Evolutionary conservation across 2,329 filamentous ascomycete species (phyloP).

Genomic region (Raffaelea ambrosiae): DNA sequence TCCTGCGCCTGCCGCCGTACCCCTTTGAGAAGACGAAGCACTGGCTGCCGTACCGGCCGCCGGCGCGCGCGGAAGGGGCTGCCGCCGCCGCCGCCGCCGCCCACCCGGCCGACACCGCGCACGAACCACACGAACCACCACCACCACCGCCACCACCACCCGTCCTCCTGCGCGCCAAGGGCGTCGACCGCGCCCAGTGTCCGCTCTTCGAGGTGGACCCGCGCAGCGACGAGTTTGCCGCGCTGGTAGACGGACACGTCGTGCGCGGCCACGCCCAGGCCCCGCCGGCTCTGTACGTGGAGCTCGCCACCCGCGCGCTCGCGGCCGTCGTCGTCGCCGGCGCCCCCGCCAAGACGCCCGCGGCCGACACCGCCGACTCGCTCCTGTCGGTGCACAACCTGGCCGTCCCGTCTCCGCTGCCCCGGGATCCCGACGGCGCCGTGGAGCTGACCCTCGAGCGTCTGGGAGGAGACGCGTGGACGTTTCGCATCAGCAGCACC

Average conservation of each 20-base stretch:
- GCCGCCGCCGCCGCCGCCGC: neutral
- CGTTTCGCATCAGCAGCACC: neutral
- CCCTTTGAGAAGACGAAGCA: constrained; percentile 1
- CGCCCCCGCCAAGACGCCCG: too few species aligned
- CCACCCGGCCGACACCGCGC: neutral
- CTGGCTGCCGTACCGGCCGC: neutral
- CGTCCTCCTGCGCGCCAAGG: neutral
- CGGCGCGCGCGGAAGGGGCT: neutral
- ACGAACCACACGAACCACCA: neutral
- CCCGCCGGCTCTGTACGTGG: neutral
- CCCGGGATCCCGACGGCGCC: neutral
- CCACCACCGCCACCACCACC: neutral
- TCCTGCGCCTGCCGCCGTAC: constrained; percentile 7
- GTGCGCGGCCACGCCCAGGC: neutral
- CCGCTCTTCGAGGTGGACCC: neutral
- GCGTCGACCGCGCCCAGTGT: neutral
- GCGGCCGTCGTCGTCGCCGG: neutral
- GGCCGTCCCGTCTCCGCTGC: neutral
- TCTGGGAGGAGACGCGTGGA: neutral
- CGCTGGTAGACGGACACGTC: neutral
- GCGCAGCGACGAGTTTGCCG: neutral
- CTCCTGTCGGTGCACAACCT: neutral
- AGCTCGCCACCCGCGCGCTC: neutral
- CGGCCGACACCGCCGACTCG: neutral
- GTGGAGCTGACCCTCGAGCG: neutral